Base-by-base conservation (phyloP, 257 asterid genomes). In the Solanum sejunctum region DNA sequence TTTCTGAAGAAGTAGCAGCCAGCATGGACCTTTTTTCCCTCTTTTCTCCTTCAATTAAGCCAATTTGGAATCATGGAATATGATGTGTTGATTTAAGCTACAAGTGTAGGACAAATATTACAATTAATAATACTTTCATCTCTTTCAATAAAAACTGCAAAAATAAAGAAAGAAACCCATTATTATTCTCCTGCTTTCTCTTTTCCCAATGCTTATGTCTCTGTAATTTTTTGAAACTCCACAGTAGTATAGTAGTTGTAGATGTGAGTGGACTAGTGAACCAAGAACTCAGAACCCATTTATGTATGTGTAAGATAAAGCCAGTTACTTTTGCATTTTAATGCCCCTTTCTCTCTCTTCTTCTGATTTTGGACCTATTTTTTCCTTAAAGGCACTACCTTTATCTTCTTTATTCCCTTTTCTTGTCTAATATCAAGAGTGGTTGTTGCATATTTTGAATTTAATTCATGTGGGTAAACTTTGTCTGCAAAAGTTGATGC, bases 251-350 rank as follows among this genome's bases (percentile, higher is more conserved):
- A 18, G 63, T 58, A 18, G 63, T 58, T 10, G 66, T 58, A 51
- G 61, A 36, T 57, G 71, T 57, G 57, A 81, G 32, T 81, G 72
- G 75, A 73, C 73, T 57, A 45, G 23, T 39, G 73, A 56, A 56
- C 84, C 13, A 81, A 39, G 21, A 56, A 56, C 84, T 5, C 41
- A 45, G 56, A 58, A n/a, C 75, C 70, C 82, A 85, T 85, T 85
- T 85, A 51, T 88, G 83, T 87, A 70, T 70, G 71, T 60, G 69
- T 49, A 63, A 73, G 81, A 75, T 75, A 88, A 77, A 89, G 91
- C 90, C 86, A 87, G 90, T 86, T 86, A 84, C 92, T 91, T 93
- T 92, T 91, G 89, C 92, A 88, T 89, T 91, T 89, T 85, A 88
- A 72, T 87, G 92, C 82, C 28, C 36, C 11, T 16, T 49, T 47